These are phyloP conservation scores for Hymenoscyphus albidus DNA, from an alignment of 2,329 filamentous ascomycete genomes.

Conservation along the genomic window DNA sequence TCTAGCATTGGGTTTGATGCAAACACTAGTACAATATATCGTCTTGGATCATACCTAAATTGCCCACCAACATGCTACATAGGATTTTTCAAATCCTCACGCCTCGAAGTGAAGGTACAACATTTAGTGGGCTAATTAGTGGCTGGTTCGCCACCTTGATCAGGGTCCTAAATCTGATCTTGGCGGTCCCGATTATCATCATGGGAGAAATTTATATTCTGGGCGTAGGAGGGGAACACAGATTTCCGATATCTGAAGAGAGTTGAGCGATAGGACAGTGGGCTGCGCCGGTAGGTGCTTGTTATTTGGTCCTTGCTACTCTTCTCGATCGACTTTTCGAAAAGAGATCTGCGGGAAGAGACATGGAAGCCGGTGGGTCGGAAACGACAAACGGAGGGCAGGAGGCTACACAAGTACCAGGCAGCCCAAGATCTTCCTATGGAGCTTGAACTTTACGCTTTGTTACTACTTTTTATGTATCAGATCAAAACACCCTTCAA, in stretches of 20 bases:
- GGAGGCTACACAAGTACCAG: neutral
- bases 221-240: neutral
- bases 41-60: neutral
- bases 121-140: neutral
- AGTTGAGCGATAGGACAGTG: neutral
- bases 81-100: neutral
- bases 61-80: neutral
- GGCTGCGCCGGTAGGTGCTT: neutral
- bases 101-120: neutral
- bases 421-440: no score
- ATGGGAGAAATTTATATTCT: neutral
- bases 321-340: neutral
- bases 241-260: neutral
- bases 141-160: neutral
- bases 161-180: neutral
- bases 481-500: no score
- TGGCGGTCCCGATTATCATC: neutral
- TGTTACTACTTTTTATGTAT: no score
- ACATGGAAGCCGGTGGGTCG: neutral
- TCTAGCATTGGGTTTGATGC: neutral
- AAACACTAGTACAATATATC: neutral
- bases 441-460: no score
- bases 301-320: neutral
- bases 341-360: neutral
- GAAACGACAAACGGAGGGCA: neutral